These are phyloP conservation scores for Metschnikowia kofuensis DNA, from an alignment of 805 yeast genomes.

Conservation along the genomic window DNA sequence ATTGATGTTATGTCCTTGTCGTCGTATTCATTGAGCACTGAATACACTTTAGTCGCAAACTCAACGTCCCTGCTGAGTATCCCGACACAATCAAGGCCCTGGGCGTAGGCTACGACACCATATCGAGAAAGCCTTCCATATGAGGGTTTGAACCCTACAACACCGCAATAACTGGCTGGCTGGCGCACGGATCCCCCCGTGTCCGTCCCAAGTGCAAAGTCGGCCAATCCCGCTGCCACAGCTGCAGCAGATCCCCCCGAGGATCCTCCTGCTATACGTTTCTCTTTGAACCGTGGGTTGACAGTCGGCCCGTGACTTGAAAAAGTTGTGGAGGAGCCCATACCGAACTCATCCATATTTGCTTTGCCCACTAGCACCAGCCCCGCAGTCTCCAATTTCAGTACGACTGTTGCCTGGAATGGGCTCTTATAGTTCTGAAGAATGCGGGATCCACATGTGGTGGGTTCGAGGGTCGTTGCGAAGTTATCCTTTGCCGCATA, in stretches of 20 bases:
- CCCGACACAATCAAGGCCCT: constrained; percentile 93
- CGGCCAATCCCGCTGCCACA: constrained; percentile 68
- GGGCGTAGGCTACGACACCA: constrained; percentile 93
- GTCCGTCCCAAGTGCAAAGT: constrained; percentile 87
- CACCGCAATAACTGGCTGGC: constrained; percentile 86
- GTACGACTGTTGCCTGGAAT: constrained; percentile 72
- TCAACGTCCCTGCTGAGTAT: constrained; percentile 55
- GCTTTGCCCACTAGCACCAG: constrained; percentile 69
- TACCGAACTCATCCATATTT: constrained; percentile 95
- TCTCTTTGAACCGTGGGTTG: constrained; percentile 41
- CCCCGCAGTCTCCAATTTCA: constrained; percentile 51
- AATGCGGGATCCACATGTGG: constrained; percentile 77
- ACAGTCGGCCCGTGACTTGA: constrained; percentile 55
- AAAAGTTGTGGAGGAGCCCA: constrained; percentile 77
- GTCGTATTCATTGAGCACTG: constrained; percentile 59
- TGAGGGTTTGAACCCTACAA: constrained; percentile 87
- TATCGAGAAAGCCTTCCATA: constrained; percentile 89
- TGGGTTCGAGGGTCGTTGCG: constrained; percentile 55
- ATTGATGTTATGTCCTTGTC: constrained; percentile 77
- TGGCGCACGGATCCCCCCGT: constrained; percentile 96
- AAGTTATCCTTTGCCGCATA: constrained; percentile 72
- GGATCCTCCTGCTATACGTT: constrained; percentile 73
- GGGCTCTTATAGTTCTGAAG: constrained; percentile 67
- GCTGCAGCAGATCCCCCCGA: constrained; percentile 97
- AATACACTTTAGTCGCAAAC: constrained; percentile 47